Evolutionary conservation across 345 rosid species (phyloP).

Genomic region (Rhizophora apiculata): DNA sequence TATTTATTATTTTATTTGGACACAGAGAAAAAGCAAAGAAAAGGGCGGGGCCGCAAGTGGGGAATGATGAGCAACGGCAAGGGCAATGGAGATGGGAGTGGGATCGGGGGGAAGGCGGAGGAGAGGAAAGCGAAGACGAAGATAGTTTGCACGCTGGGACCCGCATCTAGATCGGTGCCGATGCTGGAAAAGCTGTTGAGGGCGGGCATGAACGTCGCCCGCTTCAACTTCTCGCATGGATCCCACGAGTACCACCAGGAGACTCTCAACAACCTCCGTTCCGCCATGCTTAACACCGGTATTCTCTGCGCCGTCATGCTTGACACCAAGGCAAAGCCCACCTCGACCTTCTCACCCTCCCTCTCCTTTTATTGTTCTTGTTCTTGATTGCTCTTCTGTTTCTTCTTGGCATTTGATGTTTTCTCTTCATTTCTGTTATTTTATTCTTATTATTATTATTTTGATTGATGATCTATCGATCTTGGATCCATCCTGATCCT

Average conservation of each 20-base stretch:
- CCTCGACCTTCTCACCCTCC: not conserved
- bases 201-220: slow-evolving; percentile 67
- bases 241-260: slow-evolving; percentile 91
- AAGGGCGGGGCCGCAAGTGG: too few species aligned
- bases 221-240: slow-evolving; percentile 88
- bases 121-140: slow-evolving; percentile 77
- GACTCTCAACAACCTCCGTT: slow-evolving; percentile 80
- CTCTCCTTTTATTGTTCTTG: not conserved
- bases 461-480: too few species aligned
- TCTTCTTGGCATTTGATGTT: too few species aligned
- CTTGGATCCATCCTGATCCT: too few species aligned
- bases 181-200: slow-evolving; percentile 78
- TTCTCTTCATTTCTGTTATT: too few species aligned
- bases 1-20: too few species aligned
- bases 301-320: slow-evolving; percentile 97
- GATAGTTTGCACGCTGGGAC: slow-evolving; percentile 95
- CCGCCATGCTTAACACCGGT: slow-evolving; percentile 85
- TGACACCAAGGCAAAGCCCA: slow-evolving; percentile 86
- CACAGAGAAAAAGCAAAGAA: too few species aligned
- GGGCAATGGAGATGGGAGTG: too few species aligned
- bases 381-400: not conserved
- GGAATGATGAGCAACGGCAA: too few species aligned
- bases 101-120: not conserved
- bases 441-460: too few species aligned
- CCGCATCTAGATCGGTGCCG: slow-evolving; percentile 75